Evolutionary conservation across 805 yeast species (phyloP).

Genomic region (Metschnikowia kofuensis): DNA sequence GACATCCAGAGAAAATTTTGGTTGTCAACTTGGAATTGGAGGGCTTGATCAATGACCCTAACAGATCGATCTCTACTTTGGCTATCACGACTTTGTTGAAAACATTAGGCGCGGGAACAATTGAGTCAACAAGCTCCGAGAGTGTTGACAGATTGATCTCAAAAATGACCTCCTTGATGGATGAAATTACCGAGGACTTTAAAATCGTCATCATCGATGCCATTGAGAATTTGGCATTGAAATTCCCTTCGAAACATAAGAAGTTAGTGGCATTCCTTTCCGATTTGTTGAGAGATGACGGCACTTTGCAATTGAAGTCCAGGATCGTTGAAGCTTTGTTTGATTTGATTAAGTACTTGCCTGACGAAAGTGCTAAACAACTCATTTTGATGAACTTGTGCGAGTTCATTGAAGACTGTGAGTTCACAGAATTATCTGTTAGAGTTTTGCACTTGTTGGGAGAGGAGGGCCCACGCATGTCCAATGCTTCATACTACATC

Average conservation of each 20-base stretch:
- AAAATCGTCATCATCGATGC: slow-evolving; percentile 94
- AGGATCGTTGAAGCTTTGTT: slow-evolving; percentile 89
- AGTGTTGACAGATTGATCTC: slow-evolving; percentile 82
- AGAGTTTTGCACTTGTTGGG: slow-evolving; percentile 90
- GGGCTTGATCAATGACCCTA: slow-evolving; percentile 78
- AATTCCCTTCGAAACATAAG: slow-evolving; percentile 88
- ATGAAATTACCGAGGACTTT: slow-evolving; percentile 93
- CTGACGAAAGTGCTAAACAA: slow-evolving; percentile 67
- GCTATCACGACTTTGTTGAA: slow-evolving; percentile 95
- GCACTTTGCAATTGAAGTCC: slow-evolving; percentile 81
- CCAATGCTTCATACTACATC: slow-evolving; percentile 85
- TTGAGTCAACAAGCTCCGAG: slow-evolving; percentile 45
- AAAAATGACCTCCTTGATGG: slow-evolving; percentile 84
- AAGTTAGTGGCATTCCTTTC: slow-evolving; percentile 78
- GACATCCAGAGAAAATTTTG: slow-evolving; percentile 73
- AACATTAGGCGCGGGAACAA: slow-evolving; percentile 75
- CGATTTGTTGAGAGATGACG: slow-evolving; percentile 85
- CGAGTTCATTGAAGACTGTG: slow-evolving; percentile 98
- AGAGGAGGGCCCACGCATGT: slow-evolving; percentile 86
- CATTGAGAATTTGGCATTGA: slow-evolving; percentile 83
- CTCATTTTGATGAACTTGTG: slow-evolving; percentile 83
- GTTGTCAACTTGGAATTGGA: slow-evolving; percentile 85
- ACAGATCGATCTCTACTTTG: slow-evolving; percentile 90
- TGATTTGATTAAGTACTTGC: slow-evolving; percentile 84
- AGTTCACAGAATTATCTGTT: slow-evolving; percentile 90